phyloP scores from a whole-genome alignment of 2,329 filamentous ascomycete species.

The Alternaria ethzedia region DNA sequence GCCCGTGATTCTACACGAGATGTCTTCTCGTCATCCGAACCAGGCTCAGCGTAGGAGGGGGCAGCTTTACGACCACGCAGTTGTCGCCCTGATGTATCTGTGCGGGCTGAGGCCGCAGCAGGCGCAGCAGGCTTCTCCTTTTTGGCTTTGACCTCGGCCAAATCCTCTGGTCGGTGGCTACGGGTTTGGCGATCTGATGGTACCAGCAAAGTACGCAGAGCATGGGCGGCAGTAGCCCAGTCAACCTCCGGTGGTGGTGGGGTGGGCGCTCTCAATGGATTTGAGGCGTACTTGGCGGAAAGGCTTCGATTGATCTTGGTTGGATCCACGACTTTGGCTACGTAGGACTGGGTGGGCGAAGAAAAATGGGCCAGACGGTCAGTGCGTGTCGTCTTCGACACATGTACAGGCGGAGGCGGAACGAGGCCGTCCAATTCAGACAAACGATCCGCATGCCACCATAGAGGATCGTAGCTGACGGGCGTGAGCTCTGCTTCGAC shows the following conservation, averaged over 20 bases:
- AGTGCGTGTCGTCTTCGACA: conserved; percentile 66
- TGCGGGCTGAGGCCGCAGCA: conserved; percentile 42
- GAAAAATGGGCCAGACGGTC: conserved; percentile 74
- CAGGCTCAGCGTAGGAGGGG: conserved; percentile 60
- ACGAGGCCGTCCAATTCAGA: conserved; percentile 44
- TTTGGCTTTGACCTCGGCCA: conserved; percentile 65
- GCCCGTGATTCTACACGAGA: conserved; percentile 34
- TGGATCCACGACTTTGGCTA: conserved; percentile 76
- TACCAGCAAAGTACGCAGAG: conserved; percentile 82
- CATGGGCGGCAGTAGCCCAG: conserved; percentile 84
- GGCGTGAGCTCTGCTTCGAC: conserved; percentile 25
- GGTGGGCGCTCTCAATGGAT: conserved; percentile 57
- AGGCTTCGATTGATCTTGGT: conserved; percentile 69
- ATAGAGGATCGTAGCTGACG: conserved; percentile 48
- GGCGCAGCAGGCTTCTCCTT: conserved; percentile 58
- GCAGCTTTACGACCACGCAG: conserved; percentile 71
- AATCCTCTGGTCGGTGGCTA: conserved; percentile 79
- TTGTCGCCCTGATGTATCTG: conserved; percentile 63
- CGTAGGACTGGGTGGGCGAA: conserved; percentile 86
- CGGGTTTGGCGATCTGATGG: conserved; percentile 75
- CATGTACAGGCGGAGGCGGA: conserved; percentile 43
- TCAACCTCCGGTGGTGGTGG: conserved; percentile 81
- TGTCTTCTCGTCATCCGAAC: conserved; percentile 47
- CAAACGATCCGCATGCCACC: conserved; percentile 52
- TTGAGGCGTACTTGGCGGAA: conserved; percentile 55